Percentiles rank a stretch among this genome's conserved stretches.
These are phyloP conservation scores for Acer saccharum DNA, from an alignment of 345 rosid species.

Conservation along the genomic window DNA sequence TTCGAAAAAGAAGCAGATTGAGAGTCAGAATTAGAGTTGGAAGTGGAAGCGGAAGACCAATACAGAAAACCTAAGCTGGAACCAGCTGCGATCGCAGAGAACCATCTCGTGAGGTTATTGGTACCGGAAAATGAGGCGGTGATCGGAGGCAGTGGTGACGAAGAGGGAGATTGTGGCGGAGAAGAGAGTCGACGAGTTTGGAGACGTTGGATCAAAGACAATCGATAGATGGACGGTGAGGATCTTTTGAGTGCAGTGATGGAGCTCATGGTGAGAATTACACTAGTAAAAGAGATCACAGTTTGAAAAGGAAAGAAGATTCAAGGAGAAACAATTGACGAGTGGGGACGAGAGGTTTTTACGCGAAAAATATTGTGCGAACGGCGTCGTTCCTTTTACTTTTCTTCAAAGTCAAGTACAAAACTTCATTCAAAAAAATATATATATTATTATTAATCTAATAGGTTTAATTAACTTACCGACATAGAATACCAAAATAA, in stretches of 20 bases:
- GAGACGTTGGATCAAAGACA: conserved; percentile 45
- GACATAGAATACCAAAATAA: too few species aligned
- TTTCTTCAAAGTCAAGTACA: not conserved
- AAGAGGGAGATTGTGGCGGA: conserved; percentile 27
- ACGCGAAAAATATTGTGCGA: not conserved
- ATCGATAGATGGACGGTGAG: conserved; percentile 38
- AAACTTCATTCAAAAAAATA: not conserved
- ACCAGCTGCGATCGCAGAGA: conserved; percentile 54
- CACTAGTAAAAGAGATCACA: not conserved
- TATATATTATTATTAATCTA: too few species aligned
- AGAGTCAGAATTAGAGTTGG: conserved; percentile 15
- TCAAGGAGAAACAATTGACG: not conserved
- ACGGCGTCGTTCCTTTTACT: not conserved
- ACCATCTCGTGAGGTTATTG: conserved; percentile 41
- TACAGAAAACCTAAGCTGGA: conserved; percentile 62
- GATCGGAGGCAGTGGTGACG: conserved; percentile 31
- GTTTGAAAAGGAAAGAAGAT: not conserved
- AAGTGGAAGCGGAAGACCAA: conserved; percentile 36
- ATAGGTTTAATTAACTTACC: too few species aligned
- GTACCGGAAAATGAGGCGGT: conserved; percentile 20
- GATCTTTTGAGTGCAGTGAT: conserved; percentile 40
- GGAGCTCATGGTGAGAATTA: conserved; percentile 36
- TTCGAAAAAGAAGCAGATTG: conserved; percentile 29
- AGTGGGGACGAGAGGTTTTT: not conserved
- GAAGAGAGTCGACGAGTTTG: conserved; percentile 45